These are phyloP conservation scores for Termitomyces titanicus DNA, from an alignment of 768 basidiomycete genomes.

Conservation along the genomic window DNA sequence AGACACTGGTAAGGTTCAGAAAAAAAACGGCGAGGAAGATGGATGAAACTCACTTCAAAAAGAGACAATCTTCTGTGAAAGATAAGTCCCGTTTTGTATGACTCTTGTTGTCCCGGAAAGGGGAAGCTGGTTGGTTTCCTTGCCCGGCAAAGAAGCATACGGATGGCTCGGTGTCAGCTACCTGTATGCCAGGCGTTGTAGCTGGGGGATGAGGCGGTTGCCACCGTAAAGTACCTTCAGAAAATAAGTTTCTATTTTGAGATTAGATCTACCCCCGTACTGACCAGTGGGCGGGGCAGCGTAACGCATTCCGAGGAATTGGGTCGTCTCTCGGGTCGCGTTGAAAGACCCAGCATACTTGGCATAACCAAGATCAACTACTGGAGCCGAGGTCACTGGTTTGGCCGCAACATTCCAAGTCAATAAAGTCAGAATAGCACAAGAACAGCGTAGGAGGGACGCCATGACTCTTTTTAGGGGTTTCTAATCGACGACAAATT, in stretches of 20 bases:
- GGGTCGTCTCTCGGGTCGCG: constrained; percentile 27
- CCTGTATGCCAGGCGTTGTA: constrained; percentile 22
- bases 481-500: neutral
- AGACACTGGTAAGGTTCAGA: constrained; percentile 24
- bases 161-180: constrained; percentile 28
- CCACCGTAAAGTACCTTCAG: constrained; percentile 31
- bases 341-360: constrained; percentile 38
- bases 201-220: constrained; percentile 30
- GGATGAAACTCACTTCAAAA: constrained; percentile 27
- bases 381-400: neutral
- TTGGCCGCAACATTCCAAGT: neutral
- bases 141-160: constrained; percentile 28
- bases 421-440: neutral
- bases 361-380: constrained; percentile 43
- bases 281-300: constrained; percentile 47
- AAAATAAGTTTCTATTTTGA: neutral
- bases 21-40: neutral
- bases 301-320: constrained; percentile 44
- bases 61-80: constrained; percentile 37
- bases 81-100: constrained; percentile 4
- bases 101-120: constrained; percentile 20
- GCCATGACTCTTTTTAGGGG: neutral
- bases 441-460: neutral
- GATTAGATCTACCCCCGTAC: neutral
- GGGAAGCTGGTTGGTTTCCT: constrained; percentile 28